These are phyloP conservation scores for Ascocoryne sarcoides DNA, from an alignment of 2,329 filamentous ascomycete species.

Conservation along the genomic window DNA sequence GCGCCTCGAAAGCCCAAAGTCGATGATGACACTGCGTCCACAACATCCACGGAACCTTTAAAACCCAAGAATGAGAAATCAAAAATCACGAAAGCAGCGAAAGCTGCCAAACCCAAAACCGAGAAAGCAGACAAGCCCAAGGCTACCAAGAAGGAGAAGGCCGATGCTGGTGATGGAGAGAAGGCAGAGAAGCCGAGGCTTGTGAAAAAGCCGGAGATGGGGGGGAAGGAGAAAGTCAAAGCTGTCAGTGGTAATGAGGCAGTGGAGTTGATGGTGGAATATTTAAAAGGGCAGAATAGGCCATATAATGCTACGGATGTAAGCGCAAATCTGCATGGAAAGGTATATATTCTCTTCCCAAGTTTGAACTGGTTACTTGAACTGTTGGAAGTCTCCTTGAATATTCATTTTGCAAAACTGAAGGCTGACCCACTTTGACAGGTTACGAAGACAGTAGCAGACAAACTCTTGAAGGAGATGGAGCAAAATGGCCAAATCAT, in stretches of 20 bases:
- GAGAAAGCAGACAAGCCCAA: slow-evolving; percentile 2
- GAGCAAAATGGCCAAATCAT: slow-evolving; percentile 51
- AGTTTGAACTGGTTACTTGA: background rate
- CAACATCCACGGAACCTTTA: background rate
- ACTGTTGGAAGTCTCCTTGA: background rate
- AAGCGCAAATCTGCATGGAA: slow-evolving; percentile 53
- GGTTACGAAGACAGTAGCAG: slow-evolving; percentile 39
- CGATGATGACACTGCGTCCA: slow-evolving; percentile 1
- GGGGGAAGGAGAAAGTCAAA: slow-evolving; percentile 24
- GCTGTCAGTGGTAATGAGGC: slow-evolving; percentile 27
- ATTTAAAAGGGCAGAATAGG: slow-evolving; percentile 32
- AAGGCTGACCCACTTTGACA: slow-evolving; percentile 11
- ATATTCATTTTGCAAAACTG: slow-evolving; percentile 28
- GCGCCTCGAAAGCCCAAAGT: slow-evolving; percentile 3
- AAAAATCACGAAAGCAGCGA: slow-evolving; percentile 2
- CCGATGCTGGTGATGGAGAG: background rate
- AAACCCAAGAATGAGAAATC: slow-evolving; percentile 1
- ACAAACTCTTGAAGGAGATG: slow-evolving; percentile 54
- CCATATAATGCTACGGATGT: slow-evolving; percentile 42
- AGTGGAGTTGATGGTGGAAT: slow-evolving; percentile 28
- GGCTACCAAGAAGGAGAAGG: slow-evolving; percentile 1
- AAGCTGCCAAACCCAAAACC: background rate
- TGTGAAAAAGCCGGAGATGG: background rate
- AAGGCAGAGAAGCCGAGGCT: background rate
- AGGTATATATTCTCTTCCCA: too few species aligned